Base-by-base conservation (phyloP, 176 grass and related monocot genomes). In the Ampelocalamus luodianensis region DNA sequence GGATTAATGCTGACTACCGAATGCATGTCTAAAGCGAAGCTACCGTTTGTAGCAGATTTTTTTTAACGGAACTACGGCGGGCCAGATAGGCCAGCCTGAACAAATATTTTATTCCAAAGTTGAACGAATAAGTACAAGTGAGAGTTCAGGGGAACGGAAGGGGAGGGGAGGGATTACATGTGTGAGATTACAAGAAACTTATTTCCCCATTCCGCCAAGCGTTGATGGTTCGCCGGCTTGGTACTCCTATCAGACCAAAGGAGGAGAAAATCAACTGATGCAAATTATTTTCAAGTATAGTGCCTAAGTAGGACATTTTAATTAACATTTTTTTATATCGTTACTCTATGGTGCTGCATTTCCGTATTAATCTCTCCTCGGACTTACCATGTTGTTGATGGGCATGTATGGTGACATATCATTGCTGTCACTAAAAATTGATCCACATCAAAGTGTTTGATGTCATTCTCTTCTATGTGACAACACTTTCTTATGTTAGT, bases 371-470 rank as follows among this genome's bases (percentile, higher is more conserved):
- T 71, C 15, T 73, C 17, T 5, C 16, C 18, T 13, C 1, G 2
- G 23, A 63, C 60, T 62, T 80, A 23, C 61, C 29, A 63, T 83
- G 24, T 62, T 63, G 6, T 71, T 24, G 22, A 65, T 82, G 66
- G 8, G 32, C 12, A 74, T 83, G 39, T 48, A 17, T 62, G 54
- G 11, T 83, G 53, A 20, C 20, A n/a, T 51, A 22, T 36, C 56
- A 22, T 63, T 61, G 34, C 22, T 84, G 71, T 53, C 58, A 74
- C 71, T 75, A 50, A 37, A 65, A 38, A 64, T 8, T 46, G 44
- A 17, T 65, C 55, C 29, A 54, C 27, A 11, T 26, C 45, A 20
- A 40, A 36, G n/a, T 62, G 17, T 2, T 61, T 37, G 54, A 38
- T n/a, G 44, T 22, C 10, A 48, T 10, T 82, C 6, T 49, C 11